These are phyloP conservation scores for Tetrapisispora fleetii DNA, from an alignment of 805 yeast genomes.

Conservation along the genomic window DNA sequence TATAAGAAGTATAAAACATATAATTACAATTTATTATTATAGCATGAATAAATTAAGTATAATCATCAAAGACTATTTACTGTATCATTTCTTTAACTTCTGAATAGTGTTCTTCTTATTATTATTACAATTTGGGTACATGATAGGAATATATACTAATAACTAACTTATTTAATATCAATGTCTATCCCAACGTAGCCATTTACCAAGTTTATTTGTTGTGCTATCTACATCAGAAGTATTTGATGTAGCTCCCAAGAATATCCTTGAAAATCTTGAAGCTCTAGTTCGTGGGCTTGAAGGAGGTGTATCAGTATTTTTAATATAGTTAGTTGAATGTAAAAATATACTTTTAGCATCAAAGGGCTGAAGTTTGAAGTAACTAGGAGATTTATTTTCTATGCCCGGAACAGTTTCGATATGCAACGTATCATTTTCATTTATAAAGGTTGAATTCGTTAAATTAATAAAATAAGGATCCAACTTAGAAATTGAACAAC, in stretches of 20 bases:
- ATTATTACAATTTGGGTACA: background rate
- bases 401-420: background rate
- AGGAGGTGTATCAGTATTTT: too few species aligned
- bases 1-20: too few species aligned
- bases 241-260: constrained; percentile 1
- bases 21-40: too few species aligned
- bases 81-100: too few species aligned
- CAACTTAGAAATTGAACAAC: background rate
- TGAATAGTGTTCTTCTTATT: too few species aligned
- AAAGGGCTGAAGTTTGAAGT: background rate
- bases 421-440: background rate
- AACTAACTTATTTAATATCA: background rate
- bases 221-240: background rate
- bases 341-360: background rate
- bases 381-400: background rate
- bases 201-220: background rate
- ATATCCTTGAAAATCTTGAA: constrained; percentile 2
- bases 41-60: too few species aligned
- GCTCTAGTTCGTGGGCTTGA: background rate
- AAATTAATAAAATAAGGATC: background rate
- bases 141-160: too few species aligned
- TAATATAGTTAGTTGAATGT: background rate
- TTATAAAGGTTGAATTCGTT: background rate
- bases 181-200: constrained; percentile 4
- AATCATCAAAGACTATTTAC: too few species aligned